Conservation (phyloP, 2,329 filamentous ascomycete genomes). For the Coniochaeta pulveracea region DNA sequence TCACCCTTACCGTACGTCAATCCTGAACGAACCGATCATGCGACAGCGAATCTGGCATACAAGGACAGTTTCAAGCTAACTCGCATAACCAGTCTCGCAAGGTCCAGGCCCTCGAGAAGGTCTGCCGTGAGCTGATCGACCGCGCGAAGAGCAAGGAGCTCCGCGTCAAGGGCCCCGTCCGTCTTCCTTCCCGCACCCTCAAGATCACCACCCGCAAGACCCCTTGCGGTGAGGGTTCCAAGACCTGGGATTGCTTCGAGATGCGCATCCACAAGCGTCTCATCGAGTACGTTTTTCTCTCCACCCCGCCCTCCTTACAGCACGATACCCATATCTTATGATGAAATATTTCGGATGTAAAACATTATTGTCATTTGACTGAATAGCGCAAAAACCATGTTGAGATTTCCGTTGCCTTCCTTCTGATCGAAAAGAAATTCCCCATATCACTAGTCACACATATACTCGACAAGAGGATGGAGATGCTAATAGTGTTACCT, state of each 20-base stretch:
- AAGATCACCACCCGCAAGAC: slow-evolving; percentile 98
- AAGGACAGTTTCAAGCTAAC: slow-evolving; percentile 98
- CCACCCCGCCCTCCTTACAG: not conserved
- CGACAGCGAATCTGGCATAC: too few relatives aligned
- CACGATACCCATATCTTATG: not conserved
- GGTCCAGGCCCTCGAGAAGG: slow-evolving; percentile 92
- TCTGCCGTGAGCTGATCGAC: slow-evolving; percentile 96
- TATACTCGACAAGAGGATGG: slow-evolving; percentile 7
- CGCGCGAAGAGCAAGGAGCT: slow-evolving; percentile 98
- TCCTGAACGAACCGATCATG: too few relatives aligned
- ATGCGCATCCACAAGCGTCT: slow-evolving; percentile 99
- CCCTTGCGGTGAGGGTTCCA: slow-evolving; percentile 97
- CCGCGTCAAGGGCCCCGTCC: slow-evolving; percentile 95
- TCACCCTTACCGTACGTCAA: slow-evolving; percentile 18
- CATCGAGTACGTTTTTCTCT: slow-evolving; percentile 60
- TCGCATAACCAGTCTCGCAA: slow-evolving; percentile 99
- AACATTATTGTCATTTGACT: too few relatives aligned
- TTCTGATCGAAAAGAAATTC: too few relatives aligned
- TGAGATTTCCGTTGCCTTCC: too few relatives aligned
- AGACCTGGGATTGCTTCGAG: slow-evolving; percentile 99
- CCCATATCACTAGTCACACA: too few relatives aligned
- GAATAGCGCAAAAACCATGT: too few relatives aligned
- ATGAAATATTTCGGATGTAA: too few relatives aligned
- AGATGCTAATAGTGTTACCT: slow-evolving; percentile 12
- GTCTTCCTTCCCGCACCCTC: slow-evolving; percentile 72